These are phyloP conservation scores for Ballota nigra DNA, from an alignment of 257 asterid species.

Conservation along the genomic window DNA sequence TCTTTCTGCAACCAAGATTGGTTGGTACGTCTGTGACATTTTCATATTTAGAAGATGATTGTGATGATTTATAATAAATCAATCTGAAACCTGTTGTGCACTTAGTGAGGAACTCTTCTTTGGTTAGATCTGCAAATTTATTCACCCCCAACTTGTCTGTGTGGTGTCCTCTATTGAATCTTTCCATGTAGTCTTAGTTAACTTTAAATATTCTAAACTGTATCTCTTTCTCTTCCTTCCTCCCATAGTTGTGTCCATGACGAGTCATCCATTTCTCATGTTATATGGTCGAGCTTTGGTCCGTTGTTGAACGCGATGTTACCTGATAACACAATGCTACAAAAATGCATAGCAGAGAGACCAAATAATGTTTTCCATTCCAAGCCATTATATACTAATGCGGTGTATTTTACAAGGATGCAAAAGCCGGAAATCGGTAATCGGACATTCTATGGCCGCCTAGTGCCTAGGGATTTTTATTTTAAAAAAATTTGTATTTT, in stretches of 20 bases:
- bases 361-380: not conserved
- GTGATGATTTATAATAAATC: not conserved
- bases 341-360: not conserved
- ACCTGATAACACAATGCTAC: conserved; percentile 2
- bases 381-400: conserved; percentile 20
- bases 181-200: conserved; percentile 34
- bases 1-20: conserved; percentile 29
- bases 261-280: conserved; percentile 39
- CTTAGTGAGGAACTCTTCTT: conserved; percentile 32
- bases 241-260: conserved; percentile 30
- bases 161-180: conserved; percentile 25
- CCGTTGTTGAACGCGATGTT: not conserved
- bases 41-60: conserved; percentile 1
- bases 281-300: conserved; percentile 11
- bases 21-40: conserved; percentile 6
- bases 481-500: too few relatives aligned
- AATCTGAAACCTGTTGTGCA: conserved; percentile 18
- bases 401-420: too few relatives aligned
- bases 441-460: too few relatives aligned
- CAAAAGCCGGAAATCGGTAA: too few relatives aligned
- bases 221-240: conserved; percentile 28
- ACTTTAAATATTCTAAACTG: conserved; percentile 38
- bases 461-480: too few relatives aligned
- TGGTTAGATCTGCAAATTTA: conserved; percentile 40
- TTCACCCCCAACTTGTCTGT: conserved; percentile 35